Evolutionary conservation across 768 basidiomycete species (phyloP).

Genomic region (Auriscalpium vulgare): DNA sequence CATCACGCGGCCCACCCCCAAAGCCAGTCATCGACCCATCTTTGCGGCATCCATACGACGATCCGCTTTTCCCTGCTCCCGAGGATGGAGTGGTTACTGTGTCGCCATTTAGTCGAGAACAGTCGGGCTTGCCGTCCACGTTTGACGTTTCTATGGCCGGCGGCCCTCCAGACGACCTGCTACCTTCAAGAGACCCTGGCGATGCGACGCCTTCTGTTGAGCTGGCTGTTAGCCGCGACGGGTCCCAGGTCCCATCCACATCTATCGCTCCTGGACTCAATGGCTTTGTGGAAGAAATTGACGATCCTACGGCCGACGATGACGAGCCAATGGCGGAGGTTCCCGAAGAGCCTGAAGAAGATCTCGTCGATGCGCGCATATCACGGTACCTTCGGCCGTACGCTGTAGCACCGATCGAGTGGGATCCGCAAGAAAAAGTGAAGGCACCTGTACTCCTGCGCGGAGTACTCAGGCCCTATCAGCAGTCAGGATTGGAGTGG

Average conservation of each 20-base stretch:
- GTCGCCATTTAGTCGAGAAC: not conserved
- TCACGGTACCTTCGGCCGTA: conserved; percentile 52
- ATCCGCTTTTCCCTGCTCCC: not conserved
- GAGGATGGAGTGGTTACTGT: not conserved
- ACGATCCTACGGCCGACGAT: not conserved
- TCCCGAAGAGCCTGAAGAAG: conserved; percentile 23
- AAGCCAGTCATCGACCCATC: not conserved
- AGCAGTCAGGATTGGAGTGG: conserved; percentile 92
- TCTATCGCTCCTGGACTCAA: not conserved
- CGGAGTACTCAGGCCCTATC: conserved; percentile 85
- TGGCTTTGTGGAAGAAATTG: not conserved
- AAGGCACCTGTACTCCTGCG: conserved; percentile 71
- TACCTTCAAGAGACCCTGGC: not conserved
- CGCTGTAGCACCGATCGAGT: conserved; percentile 64
- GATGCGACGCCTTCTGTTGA: not conserved
- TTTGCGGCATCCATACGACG: not conserved
- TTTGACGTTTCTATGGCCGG: not conserved
- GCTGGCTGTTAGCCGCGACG: not conserved
- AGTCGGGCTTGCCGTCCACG: not conserved
- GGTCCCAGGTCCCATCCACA: not conserved
- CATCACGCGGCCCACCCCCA: too few species aligned
- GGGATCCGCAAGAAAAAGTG: conserved; percentile 51
- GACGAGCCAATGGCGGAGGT: conserved; percentile 18
- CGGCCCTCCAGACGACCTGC: not conserved
- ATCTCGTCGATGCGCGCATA: conserved; percentile 26